Base-by-base conservation (phyloP, 2,329 filamentous ascomycete genomes). In the Scytalidium lignicola region DNA sequence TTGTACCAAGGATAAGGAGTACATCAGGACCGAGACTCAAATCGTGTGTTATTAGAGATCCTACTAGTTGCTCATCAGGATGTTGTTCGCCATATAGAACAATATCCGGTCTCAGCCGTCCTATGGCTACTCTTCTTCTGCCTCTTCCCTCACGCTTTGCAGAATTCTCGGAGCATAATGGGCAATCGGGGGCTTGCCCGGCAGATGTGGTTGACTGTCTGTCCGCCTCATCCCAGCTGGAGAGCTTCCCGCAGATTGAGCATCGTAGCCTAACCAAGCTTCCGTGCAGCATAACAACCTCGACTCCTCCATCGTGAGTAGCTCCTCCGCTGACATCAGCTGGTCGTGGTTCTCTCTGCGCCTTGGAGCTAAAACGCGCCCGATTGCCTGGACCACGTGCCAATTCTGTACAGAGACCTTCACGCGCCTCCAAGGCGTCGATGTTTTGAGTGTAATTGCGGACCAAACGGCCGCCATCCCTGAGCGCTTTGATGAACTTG, bases 361-460 rank as follows among this genome's bases (percentile, higher is more conserved):
- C 54, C 74, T 73, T 59, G 15, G 54, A 40, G 43, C 77, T 80
- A 57, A 85, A 85, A 2, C 82, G 72, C 10, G 77, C 75, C 39
- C 78, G 74, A 56, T 74, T 80, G 1, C 85, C 85, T 1, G 81
- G 77, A 0, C 85, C 85, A 26, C 78, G 72, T 10, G 71, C 68
- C 8, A 88, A 70, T 47, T 82, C 76, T 0, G 82, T 86, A 15
- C 75, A 79, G 3, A 88, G 70, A 3, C 84, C 85, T 41, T 86
- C 82, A 49, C 85, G 82, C 59, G 83, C 80, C 61, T 89, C 85
- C 6, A 89, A 79, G 53, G 82, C 80, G 56, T 89, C 85, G 55
- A 89, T 88, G 55, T 88, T 89, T 57, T 89, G 85, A 0, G 85
- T 88, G 58, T 89, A 89, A 58, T 84, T 86, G 37, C 85, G 73